phyloP scores from a whole-genome alignment of 2,329 filamentous ascomycete genomes.

The Conoideocrella luteorostrata region DNA sequence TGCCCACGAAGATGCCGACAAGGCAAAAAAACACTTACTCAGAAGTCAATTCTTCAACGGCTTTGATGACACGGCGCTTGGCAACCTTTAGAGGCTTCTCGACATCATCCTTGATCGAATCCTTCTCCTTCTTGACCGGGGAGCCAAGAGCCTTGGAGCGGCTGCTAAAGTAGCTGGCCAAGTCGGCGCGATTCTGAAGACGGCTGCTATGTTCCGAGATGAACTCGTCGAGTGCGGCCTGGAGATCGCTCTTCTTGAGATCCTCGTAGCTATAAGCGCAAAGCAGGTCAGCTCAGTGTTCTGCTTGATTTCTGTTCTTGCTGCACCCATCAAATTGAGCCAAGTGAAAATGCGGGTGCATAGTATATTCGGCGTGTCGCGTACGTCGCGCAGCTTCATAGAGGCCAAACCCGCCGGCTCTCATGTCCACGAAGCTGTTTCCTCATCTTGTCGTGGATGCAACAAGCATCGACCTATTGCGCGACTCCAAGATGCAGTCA shows the following conservation, averaged over 20 bases:
- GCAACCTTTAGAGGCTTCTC: constrained; percentile 37
- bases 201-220: constrained; percentile 62
- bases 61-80: constrained; percentile 39
- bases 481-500: background rate
- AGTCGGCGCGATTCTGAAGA: constrained; percentile 54
- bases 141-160: constrained; percentile 54
- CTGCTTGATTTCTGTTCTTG: too few relatives aligned
- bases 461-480: background rate
- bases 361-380: too few relatives aligned
- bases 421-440: too few relatives aligned
- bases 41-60: constrained; percentile 37
- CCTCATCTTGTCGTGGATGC: background rate
- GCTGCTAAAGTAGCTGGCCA: constrained; percentile 70
- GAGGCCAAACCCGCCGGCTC: background rate
- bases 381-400: background rate
- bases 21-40: constrained; percentile 44
- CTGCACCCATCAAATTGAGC: too few relatives aligned
- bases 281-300: background rate
- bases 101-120: constrained; percentile 29
- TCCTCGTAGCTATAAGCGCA: constrained; percentile 52
- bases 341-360: too few relatives aligned
- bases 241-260: constrained; percentile 74
- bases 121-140: constrained; percentile 52
- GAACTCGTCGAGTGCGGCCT: constrained; percentile 65
- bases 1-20: background rate